Evolutionary conservation across 1,284 basidiomycete species (phyloP).

Genomic region (Malassezia dermatis): DNA sequence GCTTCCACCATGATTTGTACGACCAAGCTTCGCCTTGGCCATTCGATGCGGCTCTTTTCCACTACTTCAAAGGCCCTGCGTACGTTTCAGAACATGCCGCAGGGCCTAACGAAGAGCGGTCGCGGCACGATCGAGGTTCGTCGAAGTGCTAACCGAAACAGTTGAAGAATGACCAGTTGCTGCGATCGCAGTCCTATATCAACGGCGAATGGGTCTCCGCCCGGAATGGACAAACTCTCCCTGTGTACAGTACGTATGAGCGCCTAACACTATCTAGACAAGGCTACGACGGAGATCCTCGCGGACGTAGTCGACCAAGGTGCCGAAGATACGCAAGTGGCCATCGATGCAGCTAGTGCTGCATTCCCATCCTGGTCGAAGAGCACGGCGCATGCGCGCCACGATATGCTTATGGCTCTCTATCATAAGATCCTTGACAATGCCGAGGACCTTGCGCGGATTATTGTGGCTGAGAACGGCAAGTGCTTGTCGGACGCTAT

Average conservation of each 20-base stretch:
- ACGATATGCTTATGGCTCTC: constrained; percentile 39
- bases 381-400: constrained; percentile 38
- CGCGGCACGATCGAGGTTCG: constrained; percentile 32
- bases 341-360: constrained; percentile 35
- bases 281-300: constrained; percentile 40
- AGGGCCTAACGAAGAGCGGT: constrained; percentile 40
- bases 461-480: constrained; percentile 46
- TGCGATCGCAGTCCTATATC: constrained; percentile 35
- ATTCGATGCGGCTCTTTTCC: not conserved
- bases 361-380: constrained; percentile 39
- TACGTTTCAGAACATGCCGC: constrained; percentile 26
- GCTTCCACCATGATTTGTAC: not conserved
- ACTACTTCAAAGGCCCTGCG: not conserved
- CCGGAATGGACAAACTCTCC: constrained; percentile 25
- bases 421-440: constrained; percentile 31
- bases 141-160: not conserved
- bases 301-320: constrained; percentile 38
- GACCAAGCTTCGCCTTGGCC: not conserved
- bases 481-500: constrained; percentile 41
- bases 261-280: constrained; percentile 17
- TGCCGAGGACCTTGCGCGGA: constrained; percentile 40
- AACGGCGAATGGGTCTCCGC: constrained; percentile 39
- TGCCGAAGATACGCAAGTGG: constrained; percentile 28
- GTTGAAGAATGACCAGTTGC: constrained; percentile 32
- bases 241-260: constrained; percentile 26